A percentile compares a stretch with the other conserved stretches of the same genome.
Evolutionary conservation across 257 asterid species (phyloP).

Genomic region (Salvia hispanica): DNA sequence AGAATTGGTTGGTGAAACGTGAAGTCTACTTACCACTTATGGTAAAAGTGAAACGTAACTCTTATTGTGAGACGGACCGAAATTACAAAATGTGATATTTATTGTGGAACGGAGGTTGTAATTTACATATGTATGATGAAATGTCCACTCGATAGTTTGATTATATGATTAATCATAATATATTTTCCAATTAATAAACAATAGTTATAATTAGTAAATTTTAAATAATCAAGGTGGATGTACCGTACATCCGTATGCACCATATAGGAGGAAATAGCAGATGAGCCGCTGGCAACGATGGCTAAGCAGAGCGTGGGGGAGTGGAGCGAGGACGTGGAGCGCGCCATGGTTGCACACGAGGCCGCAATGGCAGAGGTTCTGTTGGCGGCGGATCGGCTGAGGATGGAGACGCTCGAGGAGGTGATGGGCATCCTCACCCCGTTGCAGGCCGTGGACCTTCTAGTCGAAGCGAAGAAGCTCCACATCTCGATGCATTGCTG

Average conservation of each 20-base stretch:
- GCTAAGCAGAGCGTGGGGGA: conserved; percentile 27
- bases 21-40: no score
- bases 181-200: background rate
- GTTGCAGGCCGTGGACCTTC: conserved; percentile 40
- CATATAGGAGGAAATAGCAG: conserved; percentile 45
- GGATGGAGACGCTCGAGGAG: conserved; percentile 43
- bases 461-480: conserved; percentile 44
- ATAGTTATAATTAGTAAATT: no score
- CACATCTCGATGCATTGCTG: conserved; percentile 47
- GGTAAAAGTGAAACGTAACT: no score
- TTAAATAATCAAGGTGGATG: no score
- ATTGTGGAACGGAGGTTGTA: no score
- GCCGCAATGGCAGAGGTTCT: conserved; percentile 27
- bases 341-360: conserved; percentile 34
- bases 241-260: background rate
- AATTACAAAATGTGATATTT: no score
- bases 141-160: no score
- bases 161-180: no score
- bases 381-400: conserved; percentile 37
- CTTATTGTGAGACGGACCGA: no score
- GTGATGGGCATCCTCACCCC: conserved; percentile 41
- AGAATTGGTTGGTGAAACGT: no score
- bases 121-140: no score
- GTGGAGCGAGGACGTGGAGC: no score
- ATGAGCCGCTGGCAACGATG: conserved; percentile 37